Evolutionary conservation across 2,329 filamentous ascomycete species (phyloP).

Genomic region (Cladosporium sp.): DNA sequence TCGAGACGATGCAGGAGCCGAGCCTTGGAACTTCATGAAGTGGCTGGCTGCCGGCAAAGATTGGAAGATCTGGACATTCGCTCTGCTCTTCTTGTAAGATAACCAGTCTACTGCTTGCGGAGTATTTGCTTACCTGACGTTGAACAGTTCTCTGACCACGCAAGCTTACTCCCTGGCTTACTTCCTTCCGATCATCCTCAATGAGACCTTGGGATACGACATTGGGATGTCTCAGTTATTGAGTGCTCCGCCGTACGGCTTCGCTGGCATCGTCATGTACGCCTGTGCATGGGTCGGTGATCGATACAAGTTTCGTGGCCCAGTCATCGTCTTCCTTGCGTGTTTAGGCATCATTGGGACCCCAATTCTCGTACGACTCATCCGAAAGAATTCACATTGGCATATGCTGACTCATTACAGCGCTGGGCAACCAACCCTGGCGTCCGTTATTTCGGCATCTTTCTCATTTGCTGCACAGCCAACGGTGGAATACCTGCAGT

Average conservation of each 20-base stretch:
- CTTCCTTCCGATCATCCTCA: slow-evolving; percentile 72
- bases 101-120: not conserved
- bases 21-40: slow-evolving; percentile 12
- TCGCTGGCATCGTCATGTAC: slow-evolving; percentile 30
- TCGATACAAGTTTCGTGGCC: slow-evolving; percentile 17
- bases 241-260: slow-evolving; percentile 42
- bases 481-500: slow-evolving; percentile 71
- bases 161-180: slow-evolving; percentile 61
- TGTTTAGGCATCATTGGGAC: slow-evolving; percentile 24
- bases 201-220: slow-evolving; percentile 51
- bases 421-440: slow-evolving; percentile 21
- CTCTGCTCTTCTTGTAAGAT: not conserved
- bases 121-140: slow-evolving; percentile 33
- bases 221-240: slow-evolving; percentile 64
- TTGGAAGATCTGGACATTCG: slow-evolving; percentile 21
- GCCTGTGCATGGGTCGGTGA: slow-evolving; percentile 18
- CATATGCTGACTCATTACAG: slow-evolving; percentile 11
- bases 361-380: not conserved
- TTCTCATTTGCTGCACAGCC: slow-evolving; percentile 67
- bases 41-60: slow-evolving; percentile 10
- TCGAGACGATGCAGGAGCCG: slow-evolving; percentile 4
- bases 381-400: too few relatives aligned
- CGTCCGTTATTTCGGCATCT: slow-evolving; percentile 63
- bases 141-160: slow-evolving; percentile 53
- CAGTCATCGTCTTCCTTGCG: slow-evolving; percentile 21